Conservation (phyloP, 768 basidiomycete species). For the Suillus subalutaceus region DNA sequence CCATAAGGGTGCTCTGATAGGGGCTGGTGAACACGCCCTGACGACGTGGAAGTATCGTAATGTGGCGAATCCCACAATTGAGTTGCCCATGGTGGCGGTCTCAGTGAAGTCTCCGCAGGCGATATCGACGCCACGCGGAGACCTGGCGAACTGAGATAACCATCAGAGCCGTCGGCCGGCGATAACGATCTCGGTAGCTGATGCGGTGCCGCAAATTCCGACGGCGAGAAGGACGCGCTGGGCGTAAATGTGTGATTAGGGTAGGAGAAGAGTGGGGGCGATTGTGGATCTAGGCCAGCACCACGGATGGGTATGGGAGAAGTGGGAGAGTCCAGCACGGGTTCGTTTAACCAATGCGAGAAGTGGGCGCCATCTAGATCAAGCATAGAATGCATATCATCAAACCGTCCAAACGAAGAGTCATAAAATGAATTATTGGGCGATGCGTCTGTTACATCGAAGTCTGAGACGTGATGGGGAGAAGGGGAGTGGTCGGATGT, state of each 20-base stretch:
- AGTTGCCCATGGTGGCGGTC: slow-evolving; percentile 65
- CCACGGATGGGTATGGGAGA: slow-evolving; percentile 67
- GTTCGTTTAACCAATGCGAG: slow-evolving; percentile 67
- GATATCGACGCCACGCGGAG: slow-evolving; percentile 59
- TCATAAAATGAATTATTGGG: slow-evolving; percentile 40
- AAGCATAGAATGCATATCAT: slow-evolving; percentile 36
- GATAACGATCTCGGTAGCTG: slow-evolving; percentile 65
- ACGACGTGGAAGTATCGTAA: slow-evolving; percentile 47
- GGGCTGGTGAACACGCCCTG: slow-evolving; percentile 51
- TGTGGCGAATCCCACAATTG: slow-evolving; percentile 65
- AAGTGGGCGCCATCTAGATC: slow-evolving; percentile 48
- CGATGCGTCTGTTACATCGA: slow-evolving; percentile 45
- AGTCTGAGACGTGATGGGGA: slow-evolving; percentile 43
- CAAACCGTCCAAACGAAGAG: slow-evolving; percentile 32
- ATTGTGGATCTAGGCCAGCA: slow-evolving; percentile 44
- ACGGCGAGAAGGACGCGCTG: slow-evolving; percentile 59
- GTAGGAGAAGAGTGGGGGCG: slow-evolving; percentile 52
- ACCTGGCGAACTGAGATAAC: slow-evolving; percentile 41
- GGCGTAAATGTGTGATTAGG: slow-evolving; percentile 50
- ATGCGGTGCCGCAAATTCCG: slow-evolving; percentile 61
- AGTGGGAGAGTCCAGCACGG: slow-evolving; percentile 49
- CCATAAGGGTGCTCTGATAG: slow-evolving; percentile 44
- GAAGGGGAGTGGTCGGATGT: slow-evolving; percentile 41
- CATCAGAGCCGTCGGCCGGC: slow-evolving; percentile 56
- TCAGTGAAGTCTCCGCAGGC: slow-evolving; percentile 60